These are phyloP conservation scores for Termitomyces heimii DNA, from an alignment of 768 basidiomycete genomes.

Conservation along the genomic window DNA sequence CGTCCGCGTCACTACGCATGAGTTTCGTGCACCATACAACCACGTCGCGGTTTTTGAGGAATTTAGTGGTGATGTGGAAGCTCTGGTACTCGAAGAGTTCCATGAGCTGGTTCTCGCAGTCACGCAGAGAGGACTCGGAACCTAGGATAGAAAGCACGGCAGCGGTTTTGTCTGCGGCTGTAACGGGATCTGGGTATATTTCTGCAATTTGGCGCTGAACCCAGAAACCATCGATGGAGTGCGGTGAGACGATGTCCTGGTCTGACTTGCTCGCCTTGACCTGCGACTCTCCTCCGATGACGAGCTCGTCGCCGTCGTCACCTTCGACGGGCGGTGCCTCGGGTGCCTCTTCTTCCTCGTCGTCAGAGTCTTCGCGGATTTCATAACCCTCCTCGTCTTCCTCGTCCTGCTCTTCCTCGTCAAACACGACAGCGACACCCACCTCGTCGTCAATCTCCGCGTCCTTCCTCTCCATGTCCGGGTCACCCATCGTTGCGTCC, in stretches of 20 bases:
- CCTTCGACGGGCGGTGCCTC: constrained; percentile 35
- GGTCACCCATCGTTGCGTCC: constrained; percentile 74
- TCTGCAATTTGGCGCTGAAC: constrained; percentile 91
- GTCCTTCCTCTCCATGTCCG: constrained; percentile 75
- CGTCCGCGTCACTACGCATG: constrained; percentile 83
- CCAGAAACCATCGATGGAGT: constrained; percentile 96
- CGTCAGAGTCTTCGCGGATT: constrained; percentile 75
- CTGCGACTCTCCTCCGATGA: constrained; percentile 67
- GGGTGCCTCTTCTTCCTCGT: constrained; percentile 52
- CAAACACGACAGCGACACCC: constrained; percentile 97
- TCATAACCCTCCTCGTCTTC: constrained; percentile 90
- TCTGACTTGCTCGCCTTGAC: constrained; percentile 52
- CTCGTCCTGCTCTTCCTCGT: constrained; percentile 94
- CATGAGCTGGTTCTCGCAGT: constrained; percentile 95
- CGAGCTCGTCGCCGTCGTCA: constrained; percentile 57
- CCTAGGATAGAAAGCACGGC: constrained; percentile 79
- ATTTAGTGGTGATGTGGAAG: constrained; percentile 84
- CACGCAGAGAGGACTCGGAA: constrained; percentile 82
- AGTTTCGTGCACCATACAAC: constrained; percentile 98
- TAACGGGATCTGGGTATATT: constrained; percentile 90
- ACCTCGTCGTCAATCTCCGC: constrained; percentile 93
- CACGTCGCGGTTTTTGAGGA: constrained; percentile 93
- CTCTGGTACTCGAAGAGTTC: constrained; percentile 92
- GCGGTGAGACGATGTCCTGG: constrained; percentile 81
- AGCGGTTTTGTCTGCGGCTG: constrained; percentile 86